Conservation (phyloP, 2,329 filamentous ascomycete species). For the Achaetomium macrosporum region DNA sequence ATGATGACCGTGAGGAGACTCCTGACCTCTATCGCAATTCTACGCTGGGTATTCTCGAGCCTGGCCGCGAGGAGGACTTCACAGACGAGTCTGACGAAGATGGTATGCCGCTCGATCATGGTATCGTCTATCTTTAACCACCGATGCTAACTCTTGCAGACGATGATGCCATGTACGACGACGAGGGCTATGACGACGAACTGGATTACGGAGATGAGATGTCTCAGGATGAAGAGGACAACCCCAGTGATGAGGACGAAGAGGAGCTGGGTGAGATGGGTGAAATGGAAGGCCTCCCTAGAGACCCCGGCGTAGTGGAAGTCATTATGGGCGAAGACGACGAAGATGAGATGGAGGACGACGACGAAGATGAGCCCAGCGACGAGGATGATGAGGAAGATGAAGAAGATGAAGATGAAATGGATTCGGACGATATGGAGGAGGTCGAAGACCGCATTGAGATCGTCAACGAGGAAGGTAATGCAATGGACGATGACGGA, state of each 20-base stretch:
- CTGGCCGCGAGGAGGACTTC: conserved; percentile 72
- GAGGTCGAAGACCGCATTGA: conserved; percentile 47
- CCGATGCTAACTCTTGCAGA: conserved; percentile 41
- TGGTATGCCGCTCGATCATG: conserved; percentile 33
- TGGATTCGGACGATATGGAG: conserved; percentile 48
- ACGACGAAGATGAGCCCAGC: conserved; percentile 48
- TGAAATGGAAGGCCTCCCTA: conserved; percentile 69
- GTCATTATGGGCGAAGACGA: conserved; percentile 77
- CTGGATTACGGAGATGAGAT: conserved; percentile 85
- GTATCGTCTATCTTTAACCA: not conserved
- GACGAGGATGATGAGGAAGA: conserved; percentile 48
- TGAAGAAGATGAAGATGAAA: conserved; percentile 38
- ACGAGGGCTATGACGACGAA: conserved; percentile 76
- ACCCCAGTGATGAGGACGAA: conserved; percentile 86
- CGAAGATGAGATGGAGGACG: conserved; percentile 52
- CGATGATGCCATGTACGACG: conserved; percentile 88
- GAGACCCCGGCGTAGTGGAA: conserved; percentile 58
- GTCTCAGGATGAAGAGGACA: conserved; percentile 72
- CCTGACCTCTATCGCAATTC: conserved; percentile 97
- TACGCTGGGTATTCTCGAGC: conserved; percentile 88
- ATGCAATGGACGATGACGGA: conserved; percentile 50
- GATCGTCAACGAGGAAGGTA: conserved; percentile 59
- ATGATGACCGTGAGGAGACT: conserved; percentile 85
- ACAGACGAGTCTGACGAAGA: conserved; percentile 62
- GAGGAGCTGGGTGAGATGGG: conserved; percentile 80